These are phyloP conservation scores for Cercophora samala DNA, from an alignment of 495 filamentous ascomycete genomes.

Conservation along the genomic window DNA sequence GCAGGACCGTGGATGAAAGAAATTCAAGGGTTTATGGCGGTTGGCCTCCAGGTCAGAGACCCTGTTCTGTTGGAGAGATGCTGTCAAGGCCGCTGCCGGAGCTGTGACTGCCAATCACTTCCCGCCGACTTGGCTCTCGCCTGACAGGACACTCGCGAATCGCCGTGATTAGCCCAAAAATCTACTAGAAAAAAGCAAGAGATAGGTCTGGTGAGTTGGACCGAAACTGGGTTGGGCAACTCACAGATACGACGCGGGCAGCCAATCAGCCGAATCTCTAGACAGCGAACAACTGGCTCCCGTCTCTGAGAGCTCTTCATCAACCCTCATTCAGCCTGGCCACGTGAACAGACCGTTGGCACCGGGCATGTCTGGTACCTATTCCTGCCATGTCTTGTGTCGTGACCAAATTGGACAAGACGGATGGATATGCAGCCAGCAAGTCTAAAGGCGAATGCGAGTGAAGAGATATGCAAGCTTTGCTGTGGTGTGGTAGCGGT, in stretches of 20 bases:
- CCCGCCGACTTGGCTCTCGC: conserved; percentile 5
- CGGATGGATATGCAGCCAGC: not conserved
- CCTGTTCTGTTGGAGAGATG: conserved; percentile 11
- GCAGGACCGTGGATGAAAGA: conserved; percentile 10
- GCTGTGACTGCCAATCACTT: conserved; percentile 19
- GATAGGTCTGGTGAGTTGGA: not conserved
- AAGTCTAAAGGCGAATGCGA: not conserved
- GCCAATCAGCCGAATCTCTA: conserved; percentile 6
- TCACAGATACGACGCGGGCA: conserved; percentile 7
- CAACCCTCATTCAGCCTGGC: conserved; percentile 3
- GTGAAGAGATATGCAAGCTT: not conserved
- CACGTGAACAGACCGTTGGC: conserved; percentile 10
- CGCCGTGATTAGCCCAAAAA: conserved; percentile 1
- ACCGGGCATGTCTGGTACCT: no score
- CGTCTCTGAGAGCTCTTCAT: not conserved
- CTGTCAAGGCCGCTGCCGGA: conserved; percentile 21
- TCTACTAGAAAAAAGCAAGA: not conserved
- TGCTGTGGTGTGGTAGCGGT: not conserved
- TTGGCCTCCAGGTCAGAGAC: conserved; percentile 10
- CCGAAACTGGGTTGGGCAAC: conserved; percentile 15
- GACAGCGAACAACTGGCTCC: not conserved
- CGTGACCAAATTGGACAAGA: not conserved
- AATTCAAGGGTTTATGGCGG: conserved; percentile 9
- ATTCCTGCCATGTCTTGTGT: not conserved
- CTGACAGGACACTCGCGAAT: conserved; percentile 13